A percentile compares a stretch with the other conserved stretches of the same genome.
Conservation (phyloP, 768 basidiomycete species). For the Tricholoma sp. region DNA sequence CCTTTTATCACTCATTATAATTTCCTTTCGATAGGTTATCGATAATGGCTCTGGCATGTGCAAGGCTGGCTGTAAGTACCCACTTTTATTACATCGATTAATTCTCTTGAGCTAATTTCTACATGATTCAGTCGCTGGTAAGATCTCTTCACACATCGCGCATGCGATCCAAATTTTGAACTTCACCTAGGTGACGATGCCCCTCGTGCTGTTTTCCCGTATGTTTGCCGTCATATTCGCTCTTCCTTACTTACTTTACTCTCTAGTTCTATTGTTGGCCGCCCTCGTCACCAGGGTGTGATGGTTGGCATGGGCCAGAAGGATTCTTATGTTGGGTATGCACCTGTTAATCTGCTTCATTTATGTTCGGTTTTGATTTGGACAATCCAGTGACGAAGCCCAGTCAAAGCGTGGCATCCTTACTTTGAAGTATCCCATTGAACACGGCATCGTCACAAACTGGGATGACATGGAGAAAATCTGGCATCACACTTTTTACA, state of each 20-base stretch:
- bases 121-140: constrained; percentile 57
- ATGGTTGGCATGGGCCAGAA: constrained; percentile 98
- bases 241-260: constrained; percentile 1
- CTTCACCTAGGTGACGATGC: constrained; percentile 73
- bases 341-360: constrained; percentile 8
- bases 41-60: constrained; percentile 99
- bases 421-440: constrained; percentile 89
- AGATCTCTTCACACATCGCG: constrained; percentile 2
- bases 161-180: constrained; percentile 2
- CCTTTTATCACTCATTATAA: constrained; percentile 1
- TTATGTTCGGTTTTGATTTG: constrained; percentile 8
- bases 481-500: constrained; percentile 98
- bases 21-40: constrained; percentile 52
- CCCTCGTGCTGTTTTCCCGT: constrained; percentile 94
- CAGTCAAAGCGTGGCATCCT: constrained; percentile 95
- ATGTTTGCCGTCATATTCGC: constrained; percentile 29
- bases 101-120: constrained; percentile 16
- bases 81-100: constrained; percentile 11
- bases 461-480: constrained; percentile 99
- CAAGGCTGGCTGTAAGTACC: constrained; percentile 93
- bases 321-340: constrained; percentile 92
- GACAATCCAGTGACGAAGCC: constrained; percentile 70
- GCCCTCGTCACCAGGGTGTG: constrained; percentile 90
- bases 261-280: constrained; percentile 84
- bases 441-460: constrained; percentile 94